These are phyloP conservation scores for Hysterangium stoloniferum DNA, from an alignment of 768 basidiomycete genomes.

Conservation along the genomic window DNA sequence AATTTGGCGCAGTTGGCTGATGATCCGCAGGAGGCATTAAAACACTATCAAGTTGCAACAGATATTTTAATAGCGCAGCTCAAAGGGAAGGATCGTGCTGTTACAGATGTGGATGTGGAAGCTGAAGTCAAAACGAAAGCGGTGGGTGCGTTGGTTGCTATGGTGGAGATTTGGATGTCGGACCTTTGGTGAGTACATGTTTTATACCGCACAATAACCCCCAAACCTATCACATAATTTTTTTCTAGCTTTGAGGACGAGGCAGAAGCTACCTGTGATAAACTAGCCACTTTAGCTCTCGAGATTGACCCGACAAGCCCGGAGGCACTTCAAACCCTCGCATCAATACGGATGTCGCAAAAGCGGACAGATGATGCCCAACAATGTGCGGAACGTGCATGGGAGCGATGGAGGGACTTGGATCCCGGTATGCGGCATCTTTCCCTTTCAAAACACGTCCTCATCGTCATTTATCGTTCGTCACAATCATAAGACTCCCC, in stretches of 20 bases:
- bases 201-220: neutral
- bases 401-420: constrained; percentile 62
- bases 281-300: constrained; percentile 64
- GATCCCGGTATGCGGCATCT: constrained; percentile 37
- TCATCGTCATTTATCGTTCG: neutral
- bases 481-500: constrained; percentile 45
- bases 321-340: constrained; percentile 73
- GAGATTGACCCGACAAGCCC: constrained; percentile 65
- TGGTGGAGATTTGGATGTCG: constrained; percentile 97
- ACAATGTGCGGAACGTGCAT: constrained; percentile 56
- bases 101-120: constrained; percentile 32
- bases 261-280: constrained; percentile 77
- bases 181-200: constrained; percentile 65
- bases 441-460: constrained; percentile 1
- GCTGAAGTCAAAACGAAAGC: constrained; percentile 57
- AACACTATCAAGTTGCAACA: constrained; percentile 75
- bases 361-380: constrained; percentile 77
- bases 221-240: neutral
- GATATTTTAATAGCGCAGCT: constrained; percentile 59
- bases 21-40: constrained; percentile 63
- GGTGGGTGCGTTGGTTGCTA: constrained; percentile 74
- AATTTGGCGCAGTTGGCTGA: constrained; percentile 86
- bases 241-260: constrained; percentile 65
- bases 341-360: constrained; percentile 86
- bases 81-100: constrained; percentile 59